Percentiles rank a stretch among this genome's conserved stretches.
Evolutionary conservation across 169 alveolate genomes (phyloP).

Genomic region (Plasmodium cynomolgi): DNA sequence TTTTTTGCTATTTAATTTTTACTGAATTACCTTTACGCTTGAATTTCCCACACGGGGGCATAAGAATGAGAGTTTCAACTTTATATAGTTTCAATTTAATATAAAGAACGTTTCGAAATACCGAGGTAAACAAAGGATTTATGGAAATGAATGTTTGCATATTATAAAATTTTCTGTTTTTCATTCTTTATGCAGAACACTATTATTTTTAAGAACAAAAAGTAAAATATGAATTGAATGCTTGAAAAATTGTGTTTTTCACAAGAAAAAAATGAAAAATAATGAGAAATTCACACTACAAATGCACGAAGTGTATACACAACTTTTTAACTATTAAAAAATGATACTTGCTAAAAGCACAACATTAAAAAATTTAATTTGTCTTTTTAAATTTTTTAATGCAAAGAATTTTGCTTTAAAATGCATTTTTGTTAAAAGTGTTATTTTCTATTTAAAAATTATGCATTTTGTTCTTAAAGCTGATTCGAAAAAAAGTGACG

Average conservation of each 20-base stretch:
- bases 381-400: not conserved
- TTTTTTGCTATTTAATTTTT: not conserved
- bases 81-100: not conserved
- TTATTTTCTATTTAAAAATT: not conserved
- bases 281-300: not conserved
- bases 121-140: not conserved
- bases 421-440: not conserved
- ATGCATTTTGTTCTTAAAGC: not conserved
- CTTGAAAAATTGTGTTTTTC: not conserved
- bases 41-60: not conserved
- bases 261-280: not conserved
- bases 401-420: not conserved
- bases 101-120: not conserved
- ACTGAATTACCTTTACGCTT: not conserved
- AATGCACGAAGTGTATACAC: not conserved
- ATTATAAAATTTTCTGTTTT: not conserved
- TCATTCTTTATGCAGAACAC: not conserved
- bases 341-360: not conserved
- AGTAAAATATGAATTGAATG: not conserved
- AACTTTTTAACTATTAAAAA: not conserved
- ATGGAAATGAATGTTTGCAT: constrained; percentile 6
- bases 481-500: not conserved
- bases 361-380: not conserved
- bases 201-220: not conserved
- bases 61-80: not conserved